A percentile compares a stretch with the other conserved stretches of the same genome.
These are phyloP conservation scores for Chrysosporium keratinophilum DNA, from an alignment of 2,329 filamentous ascomycete species.

Conservation along the genomic window DNA sequence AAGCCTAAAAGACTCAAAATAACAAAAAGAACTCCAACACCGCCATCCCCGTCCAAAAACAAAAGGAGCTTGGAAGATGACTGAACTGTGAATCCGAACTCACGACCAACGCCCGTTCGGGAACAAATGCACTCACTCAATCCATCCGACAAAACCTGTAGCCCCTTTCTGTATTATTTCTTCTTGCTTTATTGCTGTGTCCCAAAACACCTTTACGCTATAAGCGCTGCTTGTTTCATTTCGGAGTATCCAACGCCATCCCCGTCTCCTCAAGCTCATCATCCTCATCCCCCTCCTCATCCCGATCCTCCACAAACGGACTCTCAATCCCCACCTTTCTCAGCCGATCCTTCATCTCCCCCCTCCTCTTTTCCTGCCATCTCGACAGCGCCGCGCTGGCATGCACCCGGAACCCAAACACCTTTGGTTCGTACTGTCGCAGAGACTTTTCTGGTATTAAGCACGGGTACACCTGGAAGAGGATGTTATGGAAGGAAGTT, in stretches of 20 bases:
- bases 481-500: constrained; percentile 95
- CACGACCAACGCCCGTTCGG: too few relatives aligned
- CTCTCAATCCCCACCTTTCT: constrained; percentile 59
- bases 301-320: constrained; percentile 62
- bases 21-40: too few relatives aligned
- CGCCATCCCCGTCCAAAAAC: too few relatives aligned
- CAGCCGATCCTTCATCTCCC: constrained; percentile 71
- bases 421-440: constrained; percentile 75
- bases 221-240: background rate
- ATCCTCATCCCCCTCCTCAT: constrained; percentile 28
- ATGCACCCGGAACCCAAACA: constrained; percentile 95
- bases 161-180: too few relatives aligned
- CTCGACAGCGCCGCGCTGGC: constrained; percentile 74
- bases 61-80: too few relatives aligned
- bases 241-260: constrained; percentile 1
- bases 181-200: too few relatives aligned
- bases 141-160: too few relatives aligned
- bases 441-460: constrained; percentile 77
- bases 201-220: too few relatives aligned
- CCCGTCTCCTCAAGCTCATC: constrained; percentile 11
- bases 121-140: too few relatives aligned
- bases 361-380: constrained; percentile 76
- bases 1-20: too few relatives aligned
- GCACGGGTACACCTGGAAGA: constrained; percentile 94
- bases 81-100: too few relatives aligned